Base-by-base conservation (phyloP, 495 filamentous ascomycete genomes). In the Xylaria venustula region DNA sequence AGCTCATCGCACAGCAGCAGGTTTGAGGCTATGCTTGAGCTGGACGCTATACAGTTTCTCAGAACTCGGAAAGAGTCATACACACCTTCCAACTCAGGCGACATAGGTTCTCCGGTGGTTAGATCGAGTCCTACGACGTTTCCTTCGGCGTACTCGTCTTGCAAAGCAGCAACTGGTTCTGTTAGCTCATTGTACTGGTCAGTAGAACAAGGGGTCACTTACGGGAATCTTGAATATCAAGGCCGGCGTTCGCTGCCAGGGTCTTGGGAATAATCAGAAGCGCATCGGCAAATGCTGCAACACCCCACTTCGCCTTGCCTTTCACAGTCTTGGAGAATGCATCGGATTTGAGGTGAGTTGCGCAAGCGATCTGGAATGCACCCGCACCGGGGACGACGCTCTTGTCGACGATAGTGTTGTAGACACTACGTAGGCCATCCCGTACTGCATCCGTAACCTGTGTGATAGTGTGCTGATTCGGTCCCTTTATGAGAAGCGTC, bases 361-460 rank as follows among this genome's bases (percentile, higher is more conserved):
- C 90, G 69, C 91, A 96, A 20, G 95, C 92, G 53, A 98, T 86
- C 74, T 98, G 95, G 85, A 96, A 98, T 25, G 95, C 92, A 54
- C 94, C 94, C 55, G 88, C 94, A 34, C 94, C 94, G 1, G 94
- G 95, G 40, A 98, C 90, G 28, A 98, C 95, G 64, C 90, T 91
- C 74, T 87, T 86, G 72, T 98, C 94, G 34, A 97, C 92, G 72
- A 98, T 98, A 83, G 95, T 96, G 79, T 98, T 98, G 84, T 96
- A 97, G 48, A 97, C 92, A 66, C 90, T 94, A 62, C 94, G 83
- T 49, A 98, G 80, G 50, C 94, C 95, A 71, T 98, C 94, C 26
- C 94, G 89, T n/a, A 98, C 94, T 6, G 94, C 94, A 74, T 98
- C 94, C 60, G 90, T 93, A 58, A 98, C 90, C 71, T 98, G 94